Base-by-base conservation (phyloP, 2,329 filamentous ascomycete genomes). In the Claviceps fusiformis region DNA sequence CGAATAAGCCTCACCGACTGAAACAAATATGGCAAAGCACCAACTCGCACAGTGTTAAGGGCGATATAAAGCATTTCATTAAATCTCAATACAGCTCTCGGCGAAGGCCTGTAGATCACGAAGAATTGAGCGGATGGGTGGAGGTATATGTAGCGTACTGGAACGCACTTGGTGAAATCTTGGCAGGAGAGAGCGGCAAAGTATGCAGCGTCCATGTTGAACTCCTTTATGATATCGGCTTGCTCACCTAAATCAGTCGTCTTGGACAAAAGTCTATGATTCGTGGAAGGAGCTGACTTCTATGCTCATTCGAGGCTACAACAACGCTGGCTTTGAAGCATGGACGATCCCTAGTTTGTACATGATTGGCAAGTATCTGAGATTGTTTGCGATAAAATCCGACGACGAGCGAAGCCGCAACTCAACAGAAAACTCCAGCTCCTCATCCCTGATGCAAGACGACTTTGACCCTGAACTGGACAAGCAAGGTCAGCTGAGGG, bases 261-360 rank as follows among this genome's bases (percentile, higher is more conserved):
- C 87, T 56, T 95, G 88, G 84, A 78, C 79, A n/a, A 85, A 80
- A 55, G 87, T 91, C 0, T 98, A 95, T 65, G 86, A 90, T 58
- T 74, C 83, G 11, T 97, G 93, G 91, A 95, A 89, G 65, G 88
- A 95, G 45, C 67, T 97, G 58, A 82, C 87, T 49, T 87, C 86
- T 59, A 75, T 77, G 50, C 75, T 97, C 44, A 84, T 91, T 56
- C 82, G 89, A 61, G 90, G 89, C 37, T 96, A 96, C 67, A 85
- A 83, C 41, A 85, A 80, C 60, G 75, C 78, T 55, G 79, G 81
- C 3, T 89, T 97, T 62, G 84, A 89, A 60, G 85, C 89, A 37
- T 98, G 93, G 92, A 93, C 90, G 0, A 83, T 98, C 53, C 91
- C 93, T 3, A 91, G 88, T 65, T 76, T 98, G 44, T 97, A 97